Percentiles rank a stretch among this genome's conserved stretches.
Evolutionary conservation across 2,329 filamentous ascomycete genomes (phyloP).

Genomic region (Exserohilum turcica): DNA sequence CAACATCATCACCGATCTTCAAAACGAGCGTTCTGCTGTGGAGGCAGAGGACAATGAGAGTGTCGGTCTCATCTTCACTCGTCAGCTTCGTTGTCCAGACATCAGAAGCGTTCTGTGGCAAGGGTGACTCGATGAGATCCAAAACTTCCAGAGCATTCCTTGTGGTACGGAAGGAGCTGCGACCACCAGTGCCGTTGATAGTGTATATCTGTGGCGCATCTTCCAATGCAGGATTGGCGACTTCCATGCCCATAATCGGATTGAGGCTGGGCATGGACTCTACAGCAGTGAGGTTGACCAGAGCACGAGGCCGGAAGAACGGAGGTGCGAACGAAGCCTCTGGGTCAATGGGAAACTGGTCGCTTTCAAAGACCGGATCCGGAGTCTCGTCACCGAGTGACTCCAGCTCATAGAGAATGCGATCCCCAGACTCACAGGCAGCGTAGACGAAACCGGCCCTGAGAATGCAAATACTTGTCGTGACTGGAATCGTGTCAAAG

Average conservation of each 20-base stretch:
- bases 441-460: slow-evolving; percentile 96
- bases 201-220: slow-evolving; percentile 97
- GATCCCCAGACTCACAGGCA: slow-evolving; percentile 89
- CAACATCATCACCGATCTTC: slow-evolving; percentile 94
- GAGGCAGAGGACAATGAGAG: slow-evolving; percentile 94
- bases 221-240: slow-evolving; percentile 87
- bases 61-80: slow-evolving; percentile 81
- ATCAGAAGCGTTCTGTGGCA: slow-evolving; percentile 84
- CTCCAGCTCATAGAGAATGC: slow-evolving; percentile 95
- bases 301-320: slow-evolving; percentile 80
- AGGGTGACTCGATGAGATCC: slow-evolving; percentile 91
- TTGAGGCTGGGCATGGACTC: slow-evolving; percentile 89
- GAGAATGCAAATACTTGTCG: slow-evolving; percentile 85
- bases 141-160: slow-evolving; percentile 93
- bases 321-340: slow-evolving; percentile 73
- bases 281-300: slow-evolving; percentile 82
- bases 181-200: slow-evolving; percentile 83
- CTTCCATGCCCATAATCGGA: slow-evolving; percentile 86
- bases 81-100: slow-evolving; percentile 96
- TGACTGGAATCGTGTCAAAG: slow-evolving; percentile 92
- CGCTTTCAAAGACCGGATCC: slow-evolving; percentile 83
- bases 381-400: slow-evolving; percentile 95
- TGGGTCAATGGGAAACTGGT: slow-evolving; percentile 78
- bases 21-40: slow-evolving; percentile 88
- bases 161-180: slow-evolving; percentile 87